Evolutionary conservation across 495 filamentous ascomycete species (phyloP).

Genomic region (Penicillium nucicola): DNA sequence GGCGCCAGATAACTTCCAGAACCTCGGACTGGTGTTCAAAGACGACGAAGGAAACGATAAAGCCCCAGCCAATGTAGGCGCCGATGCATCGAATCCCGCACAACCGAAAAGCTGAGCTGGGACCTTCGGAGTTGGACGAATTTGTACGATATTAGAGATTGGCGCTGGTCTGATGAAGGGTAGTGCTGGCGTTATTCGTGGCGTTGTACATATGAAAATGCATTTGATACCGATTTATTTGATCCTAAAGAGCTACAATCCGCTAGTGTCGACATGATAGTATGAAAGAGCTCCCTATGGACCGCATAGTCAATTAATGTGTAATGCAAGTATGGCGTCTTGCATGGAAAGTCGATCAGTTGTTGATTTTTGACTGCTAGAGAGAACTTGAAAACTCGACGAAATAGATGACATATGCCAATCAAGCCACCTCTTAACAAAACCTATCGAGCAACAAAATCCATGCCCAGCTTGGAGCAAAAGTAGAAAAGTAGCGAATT

Average conservation of each 20-base stretch:
- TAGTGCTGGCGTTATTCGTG: constrained; percentile 15
- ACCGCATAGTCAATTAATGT: too few species aligned
- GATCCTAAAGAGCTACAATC: background rate
- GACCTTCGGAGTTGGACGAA: constrained; percentile 11
- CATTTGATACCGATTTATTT: constrained; percentile 2
- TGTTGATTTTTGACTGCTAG: too few species aligned
- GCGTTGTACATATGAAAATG: constrained; percentile 21
- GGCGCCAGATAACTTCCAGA: constrained; percentile 90
- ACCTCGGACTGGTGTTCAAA: constrained; percentile 75
- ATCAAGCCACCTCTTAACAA: too few species aligned
- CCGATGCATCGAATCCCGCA: background rate
- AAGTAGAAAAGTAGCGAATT: too few species aligned
- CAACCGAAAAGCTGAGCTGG: constrained; percentile 6
- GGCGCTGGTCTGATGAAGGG: background rate
- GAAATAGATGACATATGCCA: too few species aligned
- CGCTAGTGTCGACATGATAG: background rate
- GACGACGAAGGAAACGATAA: constrained; percentile 22
- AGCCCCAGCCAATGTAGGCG: background rate
- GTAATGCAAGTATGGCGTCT: too few species aligned
- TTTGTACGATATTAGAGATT: constrained; percentile 12
- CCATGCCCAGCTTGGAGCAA: too few species aligned
- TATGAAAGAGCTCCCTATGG: too few species aligned
- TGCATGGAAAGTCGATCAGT: too few species aligned
- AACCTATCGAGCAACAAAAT: too few species aligned
- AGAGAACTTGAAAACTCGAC: too few species aligned